Percentiles rank a stretch among this genome's conserved stretches.
Evolutionary conservation across 352 stramenopile genomes (phyloP).

Genomic region (Phytophthora rubi): DNA sequence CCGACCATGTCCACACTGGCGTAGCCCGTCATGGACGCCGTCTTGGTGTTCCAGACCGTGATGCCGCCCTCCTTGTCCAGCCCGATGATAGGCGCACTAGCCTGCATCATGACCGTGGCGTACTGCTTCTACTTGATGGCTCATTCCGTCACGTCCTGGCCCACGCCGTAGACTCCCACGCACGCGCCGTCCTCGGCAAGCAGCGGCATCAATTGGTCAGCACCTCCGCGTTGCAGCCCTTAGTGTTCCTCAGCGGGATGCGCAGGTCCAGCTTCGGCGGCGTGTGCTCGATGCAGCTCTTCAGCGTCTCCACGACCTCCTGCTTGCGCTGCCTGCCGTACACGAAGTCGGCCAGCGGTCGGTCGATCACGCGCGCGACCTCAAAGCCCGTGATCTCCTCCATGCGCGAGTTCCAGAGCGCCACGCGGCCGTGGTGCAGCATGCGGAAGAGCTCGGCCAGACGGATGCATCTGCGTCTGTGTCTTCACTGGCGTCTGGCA

Average conservation of each 20-base stretch:
- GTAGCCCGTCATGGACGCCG: conserved; percentile 62
- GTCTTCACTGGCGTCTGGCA: too few species aligned
- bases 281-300: conserved; percentile 30
- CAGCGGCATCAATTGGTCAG: conserved; percentile 62
- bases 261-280: conserved; percentile 57
- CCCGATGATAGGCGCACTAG: conserved; percentile 81
- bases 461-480: not conserved
- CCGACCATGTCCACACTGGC: conserved; percentile 58
- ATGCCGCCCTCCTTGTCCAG: conserved; percentile 74
- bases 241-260: conserved; percentile 52
- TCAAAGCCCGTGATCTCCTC: conserved; percentile 61
- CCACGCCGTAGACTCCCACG: conserved; percentile 63
- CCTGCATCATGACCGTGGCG: conserved; percentile 74
- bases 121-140: conserved; percentile 68
- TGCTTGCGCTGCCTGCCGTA: conserved; percentile 49
- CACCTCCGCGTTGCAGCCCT: conserved; percentile 52
- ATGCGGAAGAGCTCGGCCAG: conserved; percentile 38
- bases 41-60: conserved; percentile 74
- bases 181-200: conserved; percentile 46
- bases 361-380: conserved; percentile 41
- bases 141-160: conserved; percentile 63
- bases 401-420: conserved; percentile 70
- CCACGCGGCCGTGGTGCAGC: conserved; percentile 61
- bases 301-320: conserved; percentile 38
- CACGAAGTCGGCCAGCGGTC: conserved; percentile 54